Conservation (phyloP, 805 yeast species). For the Vanderwaltozyma verrucispora region DNA sequence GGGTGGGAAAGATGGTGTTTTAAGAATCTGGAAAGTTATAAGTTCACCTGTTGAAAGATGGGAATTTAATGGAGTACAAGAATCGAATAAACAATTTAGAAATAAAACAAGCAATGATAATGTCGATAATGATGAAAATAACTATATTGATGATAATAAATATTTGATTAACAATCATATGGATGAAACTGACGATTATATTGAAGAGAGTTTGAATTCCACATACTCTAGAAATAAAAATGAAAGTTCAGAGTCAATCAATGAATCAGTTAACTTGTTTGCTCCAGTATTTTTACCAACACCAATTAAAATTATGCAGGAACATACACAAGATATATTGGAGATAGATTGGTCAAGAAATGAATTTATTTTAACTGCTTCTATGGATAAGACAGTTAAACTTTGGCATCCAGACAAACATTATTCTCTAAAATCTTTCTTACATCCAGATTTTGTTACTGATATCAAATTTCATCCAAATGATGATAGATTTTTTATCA, state of each 20-base stretch:
- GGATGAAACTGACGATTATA: not conserved
- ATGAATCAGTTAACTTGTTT: slow-evolving; percentile 22
- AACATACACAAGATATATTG: slow-evolving; percentile 63
- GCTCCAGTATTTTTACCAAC: slow-evolving; percentile 72
- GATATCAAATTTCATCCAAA: slow-evolving; percentile 68
- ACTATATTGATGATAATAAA: not conserved
- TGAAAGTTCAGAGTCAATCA: not conserved
- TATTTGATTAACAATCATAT: not conserved
- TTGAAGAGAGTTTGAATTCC: not conserved
- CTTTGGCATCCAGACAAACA: slow-evolving; percentile 76
- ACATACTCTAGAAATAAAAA: not conserved
- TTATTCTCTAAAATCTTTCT: slow-evolving; percentile 51
- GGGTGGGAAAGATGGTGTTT: slow-evolving; percentile 65
- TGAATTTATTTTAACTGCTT: slow-evolving; percentile 66
- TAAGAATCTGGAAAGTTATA: slow-evolving; percentile 73
- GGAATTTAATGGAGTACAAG: slow-evolving; percentile 27
- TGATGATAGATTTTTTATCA: slow-evolving; percentile 78
- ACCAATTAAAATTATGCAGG: slow-evolving; percentile 51
- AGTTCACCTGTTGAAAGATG: slow-evolving; percentile 60
- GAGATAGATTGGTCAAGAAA: slow-evolving; percentile 83
- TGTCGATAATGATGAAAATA: not conserved
- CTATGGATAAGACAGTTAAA: slow-evolving; percentile 75
- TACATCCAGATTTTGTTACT: slow-evolving; percentile 76
- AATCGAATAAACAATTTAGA: no score
- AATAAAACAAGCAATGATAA: not conserved